phyloP scores from a whole-genome alignment of 2,329 filamentous ascomycete genomes.

The Didymella exigua region DNA sequence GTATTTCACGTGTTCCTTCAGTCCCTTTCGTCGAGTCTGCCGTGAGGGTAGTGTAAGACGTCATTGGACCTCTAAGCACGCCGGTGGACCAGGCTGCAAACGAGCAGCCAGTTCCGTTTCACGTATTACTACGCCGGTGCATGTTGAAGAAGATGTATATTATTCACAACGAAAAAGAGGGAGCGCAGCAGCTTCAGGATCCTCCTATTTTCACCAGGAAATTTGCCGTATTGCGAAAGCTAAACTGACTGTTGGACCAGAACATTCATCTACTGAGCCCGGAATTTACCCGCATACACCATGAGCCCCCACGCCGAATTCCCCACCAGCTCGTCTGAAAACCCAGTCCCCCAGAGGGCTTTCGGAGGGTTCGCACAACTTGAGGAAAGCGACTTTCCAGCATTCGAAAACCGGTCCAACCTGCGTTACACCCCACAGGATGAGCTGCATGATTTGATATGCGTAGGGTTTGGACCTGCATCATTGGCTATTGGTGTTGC shows the following conservation, averaged over 20 bases:
- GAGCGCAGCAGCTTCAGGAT: not conserved
- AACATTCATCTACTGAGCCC: not conserved
- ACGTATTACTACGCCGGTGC: slow-evolving; percentile 14
- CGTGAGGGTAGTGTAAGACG: slow-evolving; percentile 27
- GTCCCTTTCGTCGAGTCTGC: not conserved
- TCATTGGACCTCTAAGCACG: slow-evolving; percentile 20
- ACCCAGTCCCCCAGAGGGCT: slow-evolving; percentile 34
- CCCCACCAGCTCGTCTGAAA: slow-evolving; percentile 23
- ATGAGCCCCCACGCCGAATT: slow-evolving; percentile 47
- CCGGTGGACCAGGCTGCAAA: not conserved
- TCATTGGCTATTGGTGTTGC: slow-evolving; percentile 89
- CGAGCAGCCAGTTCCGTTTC: slow-evolving; percentile 9
- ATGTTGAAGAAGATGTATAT: not conserved
- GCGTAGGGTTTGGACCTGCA: slow-evolving; percentile 90
- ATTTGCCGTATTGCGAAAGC: not conserved
- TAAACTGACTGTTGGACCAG: slow-evolving; percentile 5
- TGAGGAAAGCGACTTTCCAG: slow-evolving; percentile 37
- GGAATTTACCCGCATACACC: slow-evolving; percentile 1
- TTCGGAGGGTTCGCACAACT: slow-evolving; percentile 38
- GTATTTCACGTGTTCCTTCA: slow-evolving; percentile 6
- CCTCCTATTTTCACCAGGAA: not conserved
- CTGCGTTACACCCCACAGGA: slow-evolving; percentile 62
- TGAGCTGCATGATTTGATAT: slow-evolving; percentile 81
- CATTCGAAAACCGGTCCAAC: slow-evolving; percentile 49
- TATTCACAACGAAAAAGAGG: not conserved